A percentile compares a stretch with the other conserved stretches of the same genome.
These are phyloP conservation scores for Aureobasidium sp. DNA, from an alignment of 2,329 filamentous ascomycete species.

Conservation along the genomic window DNA sequence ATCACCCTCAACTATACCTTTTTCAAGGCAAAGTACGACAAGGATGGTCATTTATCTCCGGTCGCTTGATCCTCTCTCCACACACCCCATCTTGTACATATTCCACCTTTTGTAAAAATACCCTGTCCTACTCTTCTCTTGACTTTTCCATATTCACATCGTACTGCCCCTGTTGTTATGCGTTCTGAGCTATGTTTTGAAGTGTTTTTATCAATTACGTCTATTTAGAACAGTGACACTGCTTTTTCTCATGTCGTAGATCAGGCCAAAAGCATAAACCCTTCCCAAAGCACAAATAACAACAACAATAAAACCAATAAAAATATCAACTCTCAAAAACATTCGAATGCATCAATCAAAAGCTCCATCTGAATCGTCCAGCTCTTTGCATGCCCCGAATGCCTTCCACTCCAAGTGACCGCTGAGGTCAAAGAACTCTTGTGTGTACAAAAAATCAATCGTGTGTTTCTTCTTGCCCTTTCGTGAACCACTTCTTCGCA, in stretches of 20 bases:
- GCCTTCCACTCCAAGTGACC: background rate
- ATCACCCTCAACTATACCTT: constrained; percentile 97
- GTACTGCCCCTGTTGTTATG: background rate
- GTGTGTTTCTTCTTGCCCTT: background rate
- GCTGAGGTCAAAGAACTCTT: background rate
- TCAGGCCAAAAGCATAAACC: constrained; percentile 12
- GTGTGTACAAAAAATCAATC: constrained; percentile 5
- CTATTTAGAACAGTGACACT: background rate
- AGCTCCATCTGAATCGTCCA: background rate
- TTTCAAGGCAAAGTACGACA: constrained; percentile 87
- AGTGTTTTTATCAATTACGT: background rate
- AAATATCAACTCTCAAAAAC: background rate
- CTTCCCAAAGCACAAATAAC: background rate
- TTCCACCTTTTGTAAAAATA: constrained; percentile 6
- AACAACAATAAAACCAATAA: background rate
- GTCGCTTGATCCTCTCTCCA: constrained; percentile 34
- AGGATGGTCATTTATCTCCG: constrained; percentile 63
- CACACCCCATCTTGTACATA: background rate
- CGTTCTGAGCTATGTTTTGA: background rate
- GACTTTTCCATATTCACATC: background rate
- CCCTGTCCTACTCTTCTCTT: background rate
- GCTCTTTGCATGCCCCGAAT: background rate
- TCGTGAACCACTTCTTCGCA: background rate
- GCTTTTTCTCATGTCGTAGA: constrained; percentile 3
- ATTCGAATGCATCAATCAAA: background rate